phyloP scores from a whole-genome alignment of 192 early-diverging fungal species.

The Coemansia sp. region DNA sequence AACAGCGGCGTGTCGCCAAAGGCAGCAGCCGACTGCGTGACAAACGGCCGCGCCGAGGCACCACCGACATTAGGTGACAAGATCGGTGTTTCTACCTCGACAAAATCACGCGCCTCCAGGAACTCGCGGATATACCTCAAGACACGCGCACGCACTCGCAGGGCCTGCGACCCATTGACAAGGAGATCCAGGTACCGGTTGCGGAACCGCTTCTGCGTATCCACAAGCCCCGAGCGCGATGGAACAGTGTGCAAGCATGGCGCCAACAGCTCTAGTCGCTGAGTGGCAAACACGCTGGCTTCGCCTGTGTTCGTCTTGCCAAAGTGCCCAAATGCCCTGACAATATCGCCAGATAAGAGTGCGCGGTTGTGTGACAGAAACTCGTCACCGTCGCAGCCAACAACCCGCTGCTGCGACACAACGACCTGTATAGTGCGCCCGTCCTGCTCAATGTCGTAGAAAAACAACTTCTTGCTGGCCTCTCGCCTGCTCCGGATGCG shows the following conservation, averaged over 20 bases:
- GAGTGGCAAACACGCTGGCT: constrained; percentile 63
- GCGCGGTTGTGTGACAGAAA: constrained; percentile 52
- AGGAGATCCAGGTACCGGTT: constrained; percentile 73
- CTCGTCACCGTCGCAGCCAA: constrained; percentile 17
- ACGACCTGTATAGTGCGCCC: constrained; percentile 65
- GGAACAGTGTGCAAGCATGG: constrained; percentile 74
- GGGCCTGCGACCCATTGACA: constrained; percentile 57
- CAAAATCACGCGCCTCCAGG: constrained; percentile 63
- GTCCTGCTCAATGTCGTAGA: constrained; percentile 67
- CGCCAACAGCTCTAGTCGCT: constrained; percentile 56
- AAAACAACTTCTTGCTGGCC: constrained; percentile 70
- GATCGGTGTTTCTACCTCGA: constrained; percentile 86
- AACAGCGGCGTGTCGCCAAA: constrained; percentile 65
- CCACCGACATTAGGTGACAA: constrained; percentile 72
- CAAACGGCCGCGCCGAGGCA: constrained; percentile 79
- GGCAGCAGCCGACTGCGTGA: constrained; percentile 60
- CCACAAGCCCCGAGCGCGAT: constrained; percentile 55
- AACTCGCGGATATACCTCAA: constrained; percentile 64
- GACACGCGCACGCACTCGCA: constrained; percentile 61
- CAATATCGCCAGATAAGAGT: constrained; percentile 64
- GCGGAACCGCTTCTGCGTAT: constrained; percentile 71
- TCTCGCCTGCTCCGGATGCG: constrained; percentile 68
- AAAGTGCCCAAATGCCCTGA: constrained; percentile 61
- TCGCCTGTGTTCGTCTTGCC: constrained; percentile 72
- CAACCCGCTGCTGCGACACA: constrained; percentile 51